These are phyloP conservation scores for Leccinum uliginosum DNA, from an alignment of 768 basidiomycete genomes.

Conservation along the genomic window DNA sequence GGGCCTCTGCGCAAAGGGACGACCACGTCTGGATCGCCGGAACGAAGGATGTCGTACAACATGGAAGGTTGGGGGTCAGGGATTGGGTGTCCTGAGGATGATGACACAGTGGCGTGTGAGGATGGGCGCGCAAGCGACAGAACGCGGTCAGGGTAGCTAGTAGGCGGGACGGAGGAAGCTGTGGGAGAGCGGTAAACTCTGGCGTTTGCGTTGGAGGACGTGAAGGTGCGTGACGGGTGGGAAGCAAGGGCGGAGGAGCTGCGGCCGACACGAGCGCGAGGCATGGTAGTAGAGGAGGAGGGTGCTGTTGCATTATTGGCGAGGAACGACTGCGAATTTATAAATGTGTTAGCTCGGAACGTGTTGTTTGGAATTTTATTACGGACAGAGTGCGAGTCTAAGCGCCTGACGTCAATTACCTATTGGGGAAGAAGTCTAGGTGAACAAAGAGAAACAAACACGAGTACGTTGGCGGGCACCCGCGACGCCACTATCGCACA, in stretches of 20 bases:
- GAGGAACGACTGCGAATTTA: slow-evolving; percentile 15
- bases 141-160: slow-evolving; percentile 17
- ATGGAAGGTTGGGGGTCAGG: slow-evolving; percentile 6
- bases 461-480: background rate
- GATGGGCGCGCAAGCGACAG: slow-evolving; percentile 6
- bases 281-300: background rate
- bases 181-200: slow-evolving; percentile 13
- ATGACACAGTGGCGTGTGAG: slow-evolving; percentile 7
- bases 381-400: slow-evolving; percentile 20
- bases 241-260: background rate
- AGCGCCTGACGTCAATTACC: slow-evolving; percentile 27
- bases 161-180: slow-evolving; percentile 9
- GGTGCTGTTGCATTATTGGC: background rate
- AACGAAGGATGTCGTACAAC: slow-evolving; percentile 21
- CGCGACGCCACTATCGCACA: slow-evolving; percentile 1
- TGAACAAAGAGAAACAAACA: slow-evolving; percentile 12
- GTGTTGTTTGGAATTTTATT: slow-evolving; percentile 8
- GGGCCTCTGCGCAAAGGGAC: slow-evolving; percentile 43
- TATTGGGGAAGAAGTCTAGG: slow-evolving; percentile 11
- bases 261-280: background rate
- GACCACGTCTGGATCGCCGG: slow-evolving; percentile 12
- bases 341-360: slow-evolving; percentile 17
- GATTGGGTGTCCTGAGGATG: background rate
- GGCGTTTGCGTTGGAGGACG: background rate
- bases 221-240: background rate